Base-by-base conservation (phyloP, 371 early-diverging fungal species). In the Thermomucor indicae-seudaticae region DNA sequence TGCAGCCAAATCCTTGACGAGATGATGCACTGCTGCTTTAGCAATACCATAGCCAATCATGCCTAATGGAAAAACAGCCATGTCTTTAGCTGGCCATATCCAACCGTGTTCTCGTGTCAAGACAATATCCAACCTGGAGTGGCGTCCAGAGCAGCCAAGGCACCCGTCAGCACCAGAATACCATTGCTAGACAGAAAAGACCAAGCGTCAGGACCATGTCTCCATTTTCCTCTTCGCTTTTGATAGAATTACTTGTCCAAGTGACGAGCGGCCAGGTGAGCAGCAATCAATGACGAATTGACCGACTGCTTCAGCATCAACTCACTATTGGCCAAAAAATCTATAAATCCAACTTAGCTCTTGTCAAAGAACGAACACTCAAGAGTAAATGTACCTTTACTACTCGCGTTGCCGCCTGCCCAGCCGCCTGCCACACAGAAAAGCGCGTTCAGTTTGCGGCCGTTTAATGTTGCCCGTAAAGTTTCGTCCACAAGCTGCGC, bases 391-490 rank as follows among this genome's bases (percentile, higher is more conserved):
- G 22, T 75, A 89, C 90, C 83, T 49, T 70, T 57, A 59, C 76
- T 79, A 6, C 75, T 75, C 20, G 92, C 85, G 58, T 90, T 92
- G n/a, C 97, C 97, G 34, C 95, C 95, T 27, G 88, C 91, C 94
- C 95, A 97, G 25, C 98, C 98, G 46, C 98, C 98, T 28, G 98
- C 96, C 5, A 92, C 96, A 64, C 92, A 93, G 32, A 97, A 64
- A 38, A 97, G 73, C 5, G 91, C 94, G 47, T 88, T 89, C 10
- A 91, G 65, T 51, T 89, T 85, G 37, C 60, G 46, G 12, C 53
- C 72, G 2, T 65, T 64, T 10, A 75, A 49, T 11, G 68, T 45
- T 4, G 57, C 53, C 1, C 56, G 48, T 19, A 85, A 57, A 8
- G 64, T 58, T 24, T 66, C 48, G 10, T 67, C 35, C 10, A 88